Evolutionary conservation across 768 basidiomycete species (phyloP).

Genomic region (Mycena sanguinolenta): DNA sequence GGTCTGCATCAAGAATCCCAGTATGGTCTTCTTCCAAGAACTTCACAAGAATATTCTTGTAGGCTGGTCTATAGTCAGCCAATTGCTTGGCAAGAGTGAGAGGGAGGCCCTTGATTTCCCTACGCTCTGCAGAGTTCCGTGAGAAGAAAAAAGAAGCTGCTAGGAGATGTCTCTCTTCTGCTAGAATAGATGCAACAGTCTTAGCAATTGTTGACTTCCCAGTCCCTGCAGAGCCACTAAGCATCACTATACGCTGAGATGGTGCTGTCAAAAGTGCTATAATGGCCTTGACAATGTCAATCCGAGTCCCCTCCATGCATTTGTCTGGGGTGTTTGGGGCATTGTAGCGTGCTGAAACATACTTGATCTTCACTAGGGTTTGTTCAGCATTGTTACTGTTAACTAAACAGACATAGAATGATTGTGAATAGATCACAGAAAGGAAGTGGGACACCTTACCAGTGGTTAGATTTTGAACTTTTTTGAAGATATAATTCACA

Average conservation of each 20-base stretch:
- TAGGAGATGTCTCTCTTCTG: constrained; percentile 2
- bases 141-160: constrained; percentile 28
- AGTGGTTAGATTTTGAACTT: background rate
- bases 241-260: too few relatives aligned
- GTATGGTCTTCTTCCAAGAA: constrained; percentile 8
- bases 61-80: constrained; percentile 7
- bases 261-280: too few relatives aligned
- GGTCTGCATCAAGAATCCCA: constrained; percentile 10
- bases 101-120: background rate
- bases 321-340: constrained; percentile 15
- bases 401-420: constrained; percentile 1
- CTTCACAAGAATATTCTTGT: constrained; percentile 6
- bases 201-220: constrained; percentile 26
- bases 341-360: constrained; percentile 18
- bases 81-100: constrained; percentile 12
- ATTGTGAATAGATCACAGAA: background rate
- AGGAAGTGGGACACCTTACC: background rate
- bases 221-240: too few relatives aligned
- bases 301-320: constrained; percentile 13
- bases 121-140: constrained; percentile 2
- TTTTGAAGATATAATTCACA: too few relatives aligned
- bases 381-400: constrained; percentile 4
- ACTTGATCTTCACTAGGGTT: constrained; percentile 7
- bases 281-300: too few relatives aligned
- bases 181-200: constrained; percentile 13